These are phyloP conservation scores for Lithocarpus polystachyus DNA, from an alignment of 306 rosid species.

Conservation along the genomic window DNA sequence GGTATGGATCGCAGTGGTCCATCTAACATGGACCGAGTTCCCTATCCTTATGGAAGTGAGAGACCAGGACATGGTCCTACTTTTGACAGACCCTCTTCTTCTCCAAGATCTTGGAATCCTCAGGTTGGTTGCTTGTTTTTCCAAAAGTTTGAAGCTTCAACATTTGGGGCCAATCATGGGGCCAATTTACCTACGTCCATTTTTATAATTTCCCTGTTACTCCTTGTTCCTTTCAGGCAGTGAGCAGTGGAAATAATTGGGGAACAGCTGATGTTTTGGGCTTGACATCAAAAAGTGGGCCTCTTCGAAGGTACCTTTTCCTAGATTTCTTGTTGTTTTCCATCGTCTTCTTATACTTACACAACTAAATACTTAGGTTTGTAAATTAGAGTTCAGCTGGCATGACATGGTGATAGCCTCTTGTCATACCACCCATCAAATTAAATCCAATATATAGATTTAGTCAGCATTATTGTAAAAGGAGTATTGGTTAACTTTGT, in stretches of 20 bases:
- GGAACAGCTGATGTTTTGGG: slow-evolving; percentile 45
- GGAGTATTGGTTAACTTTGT: not conserved
- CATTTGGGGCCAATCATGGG: slow-evolving; percentile 1
- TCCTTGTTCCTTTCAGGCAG: slow-evolving; percentile 48
- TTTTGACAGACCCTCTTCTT: slow-evolving; percentile 65
- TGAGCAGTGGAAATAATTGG: slow-evolving; percentile 49
- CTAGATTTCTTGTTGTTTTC: not conserved
- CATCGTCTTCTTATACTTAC: not conserved
- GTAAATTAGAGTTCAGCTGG: not conserved
- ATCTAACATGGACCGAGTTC: slow-evolving; percentile 60
- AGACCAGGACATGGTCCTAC: slow-evolving; percentile 31
- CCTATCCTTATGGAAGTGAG: slow-evolving; percentile 56
- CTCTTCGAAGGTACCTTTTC: slow-evolving; percentile 49
- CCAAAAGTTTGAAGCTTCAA: not conserved
- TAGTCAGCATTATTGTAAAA: not conserved
- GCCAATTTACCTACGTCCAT: not conserved
- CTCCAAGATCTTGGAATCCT: slow-evolving; percentile 76
- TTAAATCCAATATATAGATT: not conserved
- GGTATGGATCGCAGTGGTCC: slow-evolving; percentile 47
- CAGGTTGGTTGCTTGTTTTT: slow-evolving; percentile 40
- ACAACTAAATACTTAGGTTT: not conserved
- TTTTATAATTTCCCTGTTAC: not conserved
- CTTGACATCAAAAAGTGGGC: slow-evolving; percentile 51
- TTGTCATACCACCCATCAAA: not conserved
- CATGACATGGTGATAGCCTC: not conserved